A percentile compares a stretch with the other conserved stretches of the same genome.
Evolutionary conservation across 305 asterid species (phyloP).

Genomic region (Nicotiana rustica): DNA sequence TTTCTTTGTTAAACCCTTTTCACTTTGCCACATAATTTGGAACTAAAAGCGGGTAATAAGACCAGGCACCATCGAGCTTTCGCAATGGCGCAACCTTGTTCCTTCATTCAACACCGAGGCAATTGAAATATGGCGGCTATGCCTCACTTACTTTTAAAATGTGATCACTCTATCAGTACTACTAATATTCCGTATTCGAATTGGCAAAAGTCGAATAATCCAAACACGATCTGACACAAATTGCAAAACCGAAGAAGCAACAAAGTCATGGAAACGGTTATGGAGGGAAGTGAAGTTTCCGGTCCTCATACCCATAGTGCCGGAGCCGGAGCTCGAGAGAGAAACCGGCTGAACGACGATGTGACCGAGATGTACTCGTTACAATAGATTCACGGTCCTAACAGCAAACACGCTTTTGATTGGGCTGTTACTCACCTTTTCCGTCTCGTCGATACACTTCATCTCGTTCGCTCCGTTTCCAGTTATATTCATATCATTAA

Average conservation of each 20-base stretch:
- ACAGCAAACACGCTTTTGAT: constrained; percentile 91
- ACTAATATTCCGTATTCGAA: not conserved
- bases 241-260: not conserved
- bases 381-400: constrained; percentile 85
- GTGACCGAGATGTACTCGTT: constrained; percentile 73
- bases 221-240: not conserved
- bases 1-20: too few relatives aligned
- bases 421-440: constrained; percentile 90
- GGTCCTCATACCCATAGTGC: constrained; percentile 62
- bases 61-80: too few relatives aligned
- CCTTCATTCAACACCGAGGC: too few relatives aligned
- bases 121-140: too few relatives aligned
- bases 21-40: too few relatives aligned
- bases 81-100: too few relatives aligned
- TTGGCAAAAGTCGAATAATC: not conserved
- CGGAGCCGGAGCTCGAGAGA: constrained; percentile 71
- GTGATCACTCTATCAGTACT: not conserved
- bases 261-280: constrained; percentile 60
- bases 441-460: constrained; percentile 88
- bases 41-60: too few relatives aligned
- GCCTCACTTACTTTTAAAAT: too few relatives aligned
- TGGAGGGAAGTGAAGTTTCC: constrained; percentile 81
- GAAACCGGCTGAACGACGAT: constrained; percentile 29
- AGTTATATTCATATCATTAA: constrained; percentile 41
- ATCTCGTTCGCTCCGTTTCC: constrained; percentile 78